Percentiles rank a stretch among this genome's conserved stretches.
Conservation (phyloP, 2,329 filamentous ascomycete species). For the Orbilia javanica region DNA sequence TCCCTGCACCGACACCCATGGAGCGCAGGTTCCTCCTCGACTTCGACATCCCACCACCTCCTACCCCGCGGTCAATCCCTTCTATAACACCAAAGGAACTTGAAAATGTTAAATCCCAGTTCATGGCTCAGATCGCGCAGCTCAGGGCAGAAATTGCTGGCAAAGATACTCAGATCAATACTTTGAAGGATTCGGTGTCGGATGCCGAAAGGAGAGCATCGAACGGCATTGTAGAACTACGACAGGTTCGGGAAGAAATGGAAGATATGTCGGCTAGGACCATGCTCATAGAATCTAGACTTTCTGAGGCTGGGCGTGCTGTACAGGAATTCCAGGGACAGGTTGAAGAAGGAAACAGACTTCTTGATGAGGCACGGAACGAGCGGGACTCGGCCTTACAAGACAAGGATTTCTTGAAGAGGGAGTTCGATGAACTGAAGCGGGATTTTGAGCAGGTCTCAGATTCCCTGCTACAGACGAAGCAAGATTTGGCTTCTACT, state of each 20-base stretch:
- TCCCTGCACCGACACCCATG: constrained; percentile 48
- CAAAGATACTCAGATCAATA: constrained; percentile 90
- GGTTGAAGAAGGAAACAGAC: constrained; percentile 41
- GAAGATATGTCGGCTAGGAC: constrained; percentile 70
- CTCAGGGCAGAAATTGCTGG: constrained; percentile 91
- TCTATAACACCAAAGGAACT: constrained; percentile 91
- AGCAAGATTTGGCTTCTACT: constrained; percentile 49
- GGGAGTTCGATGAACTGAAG: constrained; percentile 58
- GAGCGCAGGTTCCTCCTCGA: constrained; percentile 77
- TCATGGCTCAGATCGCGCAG: constrained; percentile 93
- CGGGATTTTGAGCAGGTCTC: constrained; percentile 57
- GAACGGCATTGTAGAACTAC: constrained; percentile 74
- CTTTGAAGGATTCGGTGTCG: constrained; percentile 85
- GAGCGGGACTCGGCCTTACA: constrained; percentile 52
- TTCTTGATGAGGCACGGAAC: constrained; percentile 31
- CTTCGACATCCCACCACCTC: constrained; percentile 92
- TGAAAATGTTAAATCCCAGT: constrained; percentile 89
- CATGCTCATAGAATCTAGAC: constrained; percentile 79
- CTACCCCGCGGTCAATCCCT: constrained; percentile 90
- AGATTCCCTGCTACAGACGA: constrained; percentile 43
- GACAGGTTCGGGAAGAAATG: constrained; percentile 65
- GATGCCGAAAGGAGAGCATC: constrained; percentile 87
- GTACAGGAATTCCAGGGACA: constrained; percentile 70
- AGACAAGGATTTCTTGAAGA: constrained; percentile 57
- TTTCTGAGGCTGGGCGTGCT: constrained; percentile 72